Base-by-base conservation (phyloP, 768 basidiomycete genomes). In the Gautieria morchelliformis region DNA sequence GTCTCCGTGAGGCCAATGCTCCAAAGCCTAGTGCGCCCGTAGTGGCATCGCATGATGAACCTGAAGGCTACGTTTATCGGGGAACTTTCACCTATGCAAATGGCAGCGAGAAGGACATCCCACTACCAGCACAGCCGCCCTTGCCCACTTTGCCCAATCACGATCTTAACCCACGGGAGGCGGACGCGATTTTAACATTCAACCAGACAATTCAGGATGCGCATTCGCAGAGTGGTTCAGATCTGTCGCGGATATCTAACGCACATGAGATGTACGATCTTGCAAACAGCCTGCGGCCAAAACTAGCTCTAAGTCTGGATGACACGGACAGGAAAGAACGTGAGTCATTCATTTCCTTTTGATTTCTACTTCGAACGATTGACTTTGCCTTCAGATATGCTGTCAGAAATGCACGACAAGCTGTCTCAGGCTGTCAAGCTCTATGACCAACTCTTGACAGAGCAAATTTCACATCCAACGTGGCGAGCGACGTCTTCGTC, bases 351-450 rank as follows among this genome's bases (percentile, higher is more conserved):
- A n/a, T 19, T 33, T 20, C 41, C 15, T 48, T 8, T 58, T 57
- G 1, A 8, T 60, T 40, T 44, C 1, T 20, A 22, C 50, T 48
- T 10, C 59, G 54, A 22, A 45, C 57, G 24, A 30, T 35, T n/a
- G 33, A 33, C 32, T 41, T 55, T 20, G 37, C 22, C 46, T 47
- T 27, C 65, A 93, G 93, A 93, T 69, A 77, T 94, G 67, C 74
- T 99, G 37, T 75, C 83, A 7, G 93, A 97, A 50, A 97, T 98
- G 93, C 89, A 97, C 64, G 86, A 88, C 48, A 95, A 97, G 70
- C 70, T 99, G 10, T 89, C 91, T 0, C 83, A 95, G 68, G 93
- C 91, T 0, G 92, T 97, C 46, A 87, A 88, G 66, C 72, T 96
- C 4, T 98, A 97, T 67, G 94, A 97, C 62, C 81, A 86, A 54